Evolutionary conservation across 2,329 filamentous ascomycete genomes (phyloP).

Genomic region (Diaporthe aspalathi): DNA sequence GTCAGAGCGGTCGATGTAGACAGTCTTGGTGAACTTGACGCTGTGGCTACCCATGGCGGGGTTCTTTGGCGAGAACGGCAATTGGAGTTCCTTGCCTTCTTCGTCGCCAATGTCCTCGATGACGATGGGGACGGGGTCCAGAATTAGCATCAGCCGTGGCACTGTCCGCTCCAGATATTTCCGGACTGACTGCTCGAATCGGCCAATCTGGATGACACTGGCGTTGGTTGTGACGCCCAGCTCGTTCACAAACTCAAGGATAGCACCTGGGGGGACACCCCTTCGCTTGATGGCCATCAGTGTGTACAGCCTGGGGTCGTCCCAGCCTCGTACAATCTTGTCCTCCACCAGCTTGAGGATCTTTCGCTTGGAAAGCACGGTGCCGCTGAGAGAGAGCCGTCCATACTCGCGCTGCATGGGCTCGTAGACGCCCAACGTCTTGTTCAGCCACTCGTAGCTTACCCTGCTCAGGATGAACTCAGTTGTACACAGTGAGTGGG

Average conservation of each 20-base stretch:
- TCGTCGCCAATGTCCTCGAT: constrained; percentile 83
- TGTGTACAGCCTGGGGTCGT: constrained; percentile 91
- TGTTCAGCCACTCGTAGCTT: constrained; percentile 92
- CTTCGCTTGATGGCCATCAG: constrained; percentile 85
- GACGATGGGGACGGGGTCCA: constrained; percentile 85
- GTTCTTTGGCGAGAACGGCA: constrained; percentile 70
- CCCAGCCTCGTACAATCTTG: constrained; percentile 86
- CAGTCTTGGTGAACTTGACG: constrained; percentile 67
- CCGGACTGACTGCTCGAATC: constrained; percentile 88
- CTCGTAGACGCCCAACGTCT: constrained; percentile 83
- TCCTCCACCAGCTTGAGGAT: constrained; percentile 78
- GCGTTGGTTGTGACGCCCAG: constrained; percentile 88
- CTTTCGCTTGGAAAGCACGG: constrained; percentile 87
- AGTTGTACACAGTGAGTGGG: constrained; percentile 63
- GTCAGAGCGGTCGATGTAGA: constrained; percentile 78
- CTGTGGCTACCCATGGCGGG: constrained; percentile 49
- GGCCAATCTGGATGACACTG: constrained; percentile 80
- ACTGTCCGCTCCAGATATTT: constrained; percentile 89
- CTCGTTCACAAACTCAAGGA: constrained; percentile 90
- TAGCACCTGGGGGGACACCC: constrained; percentile 87
- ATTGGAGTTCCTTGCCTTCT: constrained; percentile 68
- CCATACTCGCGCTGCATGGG: constrained; percentile 85
- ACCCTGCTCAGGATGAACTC: constrained; percentile 58
- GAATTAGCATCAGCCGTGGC: constrained; percentile 87
- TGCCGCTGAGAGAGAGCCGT: constrained; percentile 83